phyloP scores from a whole-genome alignment of 495 filamentous ascomycete species.

The Penicillium macrosclerotiorum region DNA sequence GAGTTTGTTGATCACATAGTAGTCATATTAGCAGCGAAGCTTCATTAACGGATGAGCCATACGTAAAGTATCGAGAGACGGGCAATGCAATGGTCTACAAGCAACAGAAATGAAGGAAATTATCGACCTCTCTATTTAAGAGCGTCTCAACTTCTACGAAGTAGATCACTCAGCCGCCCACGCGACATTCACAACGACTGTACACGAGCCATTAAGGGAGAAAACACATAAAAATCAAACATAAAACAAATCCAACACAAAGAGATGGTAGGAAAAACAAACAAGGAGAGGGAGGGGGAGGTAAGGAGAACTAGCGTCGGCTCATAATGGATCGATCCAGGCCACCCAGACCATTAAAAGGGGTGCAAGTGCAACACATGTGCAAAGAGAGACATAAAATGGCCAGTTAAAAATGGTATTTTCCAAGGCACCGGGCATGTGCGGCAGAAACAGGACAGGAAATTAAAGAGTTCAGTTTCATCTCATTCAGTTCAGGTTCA shows the following conservation, averaged over 20 bases:
- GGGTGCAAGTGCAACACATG: constrained; percentile 5
- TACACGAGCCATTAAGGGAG: constrained; percentile 32
- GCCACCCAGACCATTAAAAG: constrained; percentile 35
- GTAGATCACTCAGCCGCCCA: neutral
- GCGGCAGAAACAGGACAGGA: neutral
- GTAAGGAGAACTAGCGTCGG: constrained; percentile 22
- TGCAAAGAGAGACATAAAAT: constrained; percentile 11
- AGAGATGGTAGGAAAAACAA: constrained; percentile 8
- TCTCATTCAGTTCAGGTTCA: constrained; percentile 28
- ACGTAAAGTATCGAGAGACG: too few relatives aligned
- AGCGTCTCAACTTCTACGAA: neutral
- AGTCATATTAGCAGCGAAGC: too few relatives aligned
- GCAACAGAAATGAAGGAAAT: too few relatives aligned
- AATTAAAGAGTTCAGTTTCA: constrained; percentile 9
- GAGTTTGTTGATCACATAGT: too few relatives aligned
- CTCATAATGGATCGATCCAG: constrained; percentile 32
- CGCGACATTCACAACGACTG: constrained; percentile 26
- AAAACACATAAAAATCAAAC: constrained; percentile 12
- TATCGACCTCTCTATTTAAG: too few relatives aligned
- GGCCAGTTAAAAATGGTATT: constrained; percentile 23
- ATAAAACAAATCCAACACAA: too few relatives aligned
- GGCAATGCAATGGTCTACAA: too few relatives aligned
- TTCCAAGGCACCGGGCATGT: constrained; percentile 11
- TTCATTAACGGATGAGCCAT: too few relatives aligned
- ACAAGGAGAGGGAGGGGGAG: constrained; percentile 15